Conservation (phyloP, 352 stramenopile species). For the Phytophthora cajani region DNA sequence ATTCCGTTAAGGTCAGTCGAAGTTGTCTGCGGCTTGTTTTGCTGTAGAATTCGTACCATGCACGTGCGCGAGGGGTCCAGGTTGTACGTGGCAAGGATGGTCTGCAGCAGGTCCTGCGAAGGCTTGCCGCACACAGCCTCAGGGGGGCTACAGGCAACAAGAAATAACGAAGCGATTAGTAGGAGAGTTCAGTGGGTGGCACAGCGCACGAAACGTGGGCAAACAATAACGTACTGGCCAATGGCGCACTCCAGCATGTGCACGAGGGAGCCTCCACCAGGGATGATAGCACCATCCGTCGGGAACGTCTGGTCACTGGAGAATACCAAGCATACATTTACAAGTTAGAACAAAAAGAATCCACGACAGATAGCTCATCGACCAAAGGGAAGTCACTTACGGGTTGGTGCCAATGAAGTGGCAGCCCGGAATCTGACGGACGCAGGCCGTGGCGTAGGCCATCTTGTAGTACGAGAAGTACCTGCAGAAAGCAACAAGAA, state of each 20-base stretch:
- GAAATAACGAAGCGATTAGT: too few species aligned
- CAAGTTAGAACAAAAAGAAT: conserved; percentile 1
- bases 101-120: conserved; percentile 84
- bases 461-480: conserved; percentile 89
- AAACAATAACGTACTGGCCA: conserved; percentile 49
- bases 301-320: conserved; percentile 80
- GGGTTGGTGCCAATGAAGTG: conserved; percentile 87
- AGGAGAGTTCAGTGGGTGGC: too few species aligned
- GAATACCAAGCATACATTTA: not conserved
- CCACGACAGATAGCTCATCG: not conserved
- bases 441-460: conserved; percentile 75
- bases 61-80: conserved; percentile 75
- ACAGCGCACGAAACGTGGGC: too few species aligned
- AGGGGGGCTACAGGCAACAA: conserved; percentile 45
- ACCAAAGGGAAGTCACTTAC: conserved; percentile 38
- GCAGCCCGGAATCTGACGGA: conserved; percentile 76
- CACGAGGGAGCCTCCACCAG: conserved; percentile 72
- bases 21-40: not conserved
- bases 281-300: conserved; percentile 73
- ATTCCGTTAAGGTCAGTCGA: not conserved
- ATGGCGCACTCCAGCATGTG: conserved; percentile 72
- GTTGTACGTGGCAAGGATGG: conserved; percentile 76
- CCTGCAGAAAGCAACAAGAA: conserved; percentile 29
- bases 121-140: conserved; percentile 85
- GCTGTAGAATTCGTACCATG: conserved; percentile 58